Percentiles rank a stretch among this genome's conserved stretches.
Conservation (phyloP, 169 alveolate species). For the Eimeria maxima region DNA sequence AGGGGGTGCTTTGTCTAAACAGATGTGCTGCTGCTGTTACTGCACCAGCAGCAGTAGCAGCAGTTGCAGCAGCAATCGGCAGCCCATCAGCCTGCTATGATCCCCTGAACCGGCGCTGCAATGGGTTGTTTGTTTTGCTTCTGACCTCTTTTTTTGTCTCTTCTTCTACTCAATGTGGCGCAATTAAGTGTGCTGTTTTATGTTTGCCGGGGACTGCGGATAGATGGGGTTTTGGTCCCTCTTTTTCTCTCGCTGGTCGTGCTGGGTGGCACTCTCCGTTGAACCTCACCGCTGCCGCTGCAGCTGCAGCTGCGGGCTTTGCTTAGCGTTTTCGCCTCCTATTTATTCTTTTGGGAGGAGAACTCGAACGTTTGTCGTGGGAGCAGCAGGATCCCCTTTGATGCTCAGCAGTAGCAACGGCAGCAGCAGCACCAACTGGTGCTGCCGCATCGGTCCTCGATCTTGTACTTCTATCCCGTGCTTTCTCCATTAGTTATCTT, state of each 20-base stretch:
- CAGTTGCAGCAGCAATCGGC: slow-evolving; percentile 38
- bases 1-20: not conserved
- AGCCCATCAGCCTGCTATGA: slow-evolving; percentile 46
- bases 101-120: slow-evolving; percentile 60
- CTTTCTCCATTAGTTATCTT: not conserved
- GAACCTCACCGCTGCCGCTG: slow-evolving; percentile 22
- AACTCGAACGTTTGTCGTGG: not conserved
- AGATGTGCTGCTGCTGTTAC: slow-evolving; percentile 14
- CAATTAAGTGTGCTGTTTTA: slow-evolving; percentile 36
- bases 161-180: slow-evolving; percentile 25
- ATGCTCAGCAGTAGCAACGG: slow-evolving; percentile 23
- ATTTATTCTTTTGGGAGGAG: slow-evolving; percentile 36
- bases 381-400: slow-evolving; percentile 28
- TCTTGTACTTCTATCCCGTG: not conserved
- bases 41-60: slow-evolving; percentile 16
- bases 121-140: not conserved
- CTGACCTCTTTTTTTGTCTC: slow-evolving; percentile 8
- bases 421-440: slow-evolving; percentile 60
- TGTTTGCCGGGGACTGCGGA: not conserved
- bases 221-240: not conserved
- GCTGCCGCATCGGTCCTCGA: slow-evolving; percentile 45
- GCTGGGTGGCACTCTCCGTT: slow-evolving; percentile 17
- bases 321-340: not conserved
- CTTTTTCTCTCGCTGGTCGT: slow-evolving; percentile 9
- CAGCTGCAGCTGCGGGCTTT: slow-evolving; percentile 6